Conservation (phyloP, 2,329 filamentous ascomycete species). For the Ceratocystis huliohia region DNA sequence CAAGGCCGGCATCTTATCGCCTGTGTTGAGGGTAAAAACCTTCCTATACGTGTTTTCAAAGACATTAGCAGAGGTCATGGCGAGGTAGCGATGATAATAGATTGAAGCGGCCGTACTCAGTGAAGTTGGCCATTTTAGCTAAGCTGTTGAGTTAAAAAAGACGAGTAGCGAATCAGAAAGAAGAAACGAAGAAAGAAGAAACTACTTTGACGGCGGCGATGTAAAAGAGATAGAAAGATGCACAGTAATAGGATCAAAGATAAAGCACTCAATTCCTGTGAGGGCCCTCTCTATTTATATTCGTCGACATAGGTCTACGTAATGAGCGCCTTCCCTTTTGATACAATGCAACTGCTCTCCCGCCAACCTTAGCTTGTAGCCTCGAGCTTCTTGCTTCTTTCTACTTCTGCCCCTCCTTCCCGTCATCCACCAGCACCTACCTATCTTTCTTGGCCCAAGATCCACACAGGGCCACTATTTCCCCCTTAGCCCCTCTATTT, state of each 20-base stretch:
- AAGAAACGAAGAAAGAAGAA: background rate
- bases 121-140: conserved; percentile 14
- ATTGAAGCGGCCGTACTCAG: background rate
- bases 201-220: background rate
- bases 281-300: background rate
- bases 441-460: background rate
- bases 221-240: background rate
- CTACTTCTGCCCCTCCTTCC: background rate
- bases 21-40: conserved; percentile 59
- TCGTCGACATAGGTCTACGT: background rate
- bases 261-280: background rate
- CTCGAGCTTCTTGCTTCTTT: background rate
- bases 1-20: conserved; percentile 63
- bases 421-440: background rate
- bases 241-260: background rate
- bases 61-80: background rate
- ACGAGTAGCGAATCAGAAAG: background rate
- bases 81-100: background rate
- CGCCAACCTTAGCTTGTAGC: background rate
- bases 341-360: background rate
- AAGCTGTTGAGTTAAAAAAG: background rate
- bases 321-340: background rate
- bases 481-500: background rate
- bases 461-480: background rate
- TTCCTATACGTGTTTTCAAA: conserved; percentile 13